Percentiles rank a stretch among this genome's conserved stretches.
These are phyloP conservation scores for Glycine tomentella DNA, from an alignment of 306 rosid genomes.

Conservation along the genomic window DNA sequence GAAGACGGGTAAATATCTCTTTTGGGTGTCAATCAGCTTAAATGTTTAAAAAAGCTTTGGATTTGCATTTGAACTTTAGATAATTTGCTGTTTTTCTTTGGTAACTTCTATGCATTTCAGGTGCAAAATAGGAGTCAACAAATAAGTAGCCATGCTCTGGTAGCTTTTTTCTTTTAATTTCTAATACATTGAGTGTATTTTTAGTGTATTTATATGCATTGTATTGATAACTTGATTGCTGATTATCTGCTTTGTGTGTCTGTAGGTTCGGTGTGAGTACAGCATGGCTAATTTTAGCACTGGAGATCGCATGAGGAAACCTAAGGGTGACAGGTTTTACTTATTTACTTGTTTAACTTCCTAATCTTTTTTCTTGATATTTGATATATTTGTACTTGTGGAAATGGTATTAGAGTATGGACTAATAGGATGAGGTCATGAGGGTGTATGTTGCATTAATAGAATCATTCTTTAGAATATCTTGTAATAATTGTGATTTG, in stretches of 20 bases:
- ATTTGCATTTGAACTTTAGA: slow-evolving; percentile 28
- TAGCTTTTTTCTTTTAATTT: slow-evolving; percentile 28
- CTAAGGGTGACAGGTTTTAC: slow-evolving; percentile 87
- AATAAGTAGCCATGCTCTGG: slow-evolving; percentile 76
- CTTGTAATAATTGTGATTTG: neutral
- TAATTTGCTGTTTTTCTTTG: neutral
- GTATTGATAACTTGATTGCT: neutral
- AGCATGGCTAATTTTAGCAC: slow-evolving; percentile 97
- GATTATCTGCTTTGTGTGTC: slow-evolving; percentile 22
- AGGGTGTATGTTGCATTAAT: slow-evolving; percentile 13
- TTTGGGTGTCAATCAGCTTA: neutral
- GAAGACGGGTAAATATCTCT: slow-evolving; percentile 73
- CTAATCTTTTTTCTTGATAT: neutral
- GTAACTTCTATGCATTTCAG: slow-evolving; percentile 52
- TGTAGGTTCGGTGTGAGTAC: slow-evolving; percentile 87
- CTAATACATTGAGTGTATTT: neutral
- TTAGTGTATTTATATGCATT: neutral
- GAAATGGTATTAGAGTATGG: neutral
- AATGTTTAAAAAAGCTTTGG: neutral
- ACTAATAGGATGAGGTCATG: neutral
- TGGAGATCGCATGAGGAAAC: slow-evolving; percentile 90
- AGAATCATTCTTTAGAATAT: neutral
- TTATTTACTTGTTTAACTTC: slow-evolving; percentile 12
- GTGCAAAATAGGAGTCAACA: slow-evolving; percentile 78
- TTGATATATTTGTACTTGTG: slow-evolving; percentile 10